These are phyloP conservation scores for Paramyrothecium sp. DNA, from an alignment of 2,329 filamentous ascomycete species.

Conservation along the genomic window DNA sequence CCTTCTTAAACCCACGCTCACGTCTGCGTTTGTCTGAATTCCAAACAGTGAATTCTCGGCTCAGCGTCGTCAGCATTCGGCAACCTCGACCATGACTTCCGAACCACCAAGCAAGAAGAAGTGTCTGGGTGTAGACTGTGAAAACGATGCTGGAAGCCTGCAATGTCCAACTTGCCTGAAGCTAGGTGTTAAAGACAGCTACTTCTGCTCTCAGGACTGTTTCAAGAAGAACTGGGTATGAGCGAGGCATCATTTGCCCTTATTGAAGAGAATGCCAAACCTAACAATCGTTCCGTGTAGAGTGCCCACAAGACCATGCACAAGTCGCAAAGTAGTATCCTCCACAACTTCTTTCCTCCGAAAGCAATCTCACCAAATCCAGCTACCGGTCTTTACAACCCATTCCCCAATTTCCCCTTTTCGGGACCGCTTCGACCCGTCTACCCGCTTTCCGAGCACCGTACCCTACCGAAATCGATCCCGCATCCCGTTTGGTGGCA, in stretches of 20 bases:
- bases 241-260: constrained; percentile 6
- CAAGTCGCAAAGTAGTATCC: constrained; percentile 74
- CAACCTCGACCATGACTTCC: constrained; percentile 38
- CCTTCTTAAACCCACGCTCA: too few relatives aligned
- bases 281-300: constrained; percentile 42
- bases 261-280: constrained; percentile 15
- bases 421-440: constrained; percentile 81
- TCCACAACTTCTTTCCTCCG: constrained; percentile 72
- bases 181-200: constrained; percentile 82
- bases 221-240: constrained; percentile 98
- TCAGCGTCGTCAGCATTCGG: not conserved
- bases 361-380: constrained; percentile 87
- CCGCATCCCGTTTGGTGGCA: constrained; percentile 83
- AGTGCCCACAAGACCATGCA: constrained; percentile 68
- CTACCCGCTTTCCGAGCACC: constrained; percentile 74
- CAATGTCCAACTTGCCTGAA: constrained; percentile 97
- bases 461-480: constrained; percentile 77
- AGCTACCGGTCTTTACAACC: constrained; percentile 88
- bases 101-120: constrained; percentile 59
- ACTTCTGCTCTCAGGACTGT: constrained; percentile 97
- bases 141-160: constrained; percentile 78
- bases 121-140: constrained; percentile 81
- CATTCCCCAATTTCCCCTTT: constrained; percentile 84
- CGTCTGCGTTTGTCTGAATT: too few relatives aligned
- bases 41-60: not conserved